These are phyloP conservation scores for Mycena olivaceomarginata DNA, from an alignment of 768 basidiomycete genomes.

Conservation along the genomic window DNA sequence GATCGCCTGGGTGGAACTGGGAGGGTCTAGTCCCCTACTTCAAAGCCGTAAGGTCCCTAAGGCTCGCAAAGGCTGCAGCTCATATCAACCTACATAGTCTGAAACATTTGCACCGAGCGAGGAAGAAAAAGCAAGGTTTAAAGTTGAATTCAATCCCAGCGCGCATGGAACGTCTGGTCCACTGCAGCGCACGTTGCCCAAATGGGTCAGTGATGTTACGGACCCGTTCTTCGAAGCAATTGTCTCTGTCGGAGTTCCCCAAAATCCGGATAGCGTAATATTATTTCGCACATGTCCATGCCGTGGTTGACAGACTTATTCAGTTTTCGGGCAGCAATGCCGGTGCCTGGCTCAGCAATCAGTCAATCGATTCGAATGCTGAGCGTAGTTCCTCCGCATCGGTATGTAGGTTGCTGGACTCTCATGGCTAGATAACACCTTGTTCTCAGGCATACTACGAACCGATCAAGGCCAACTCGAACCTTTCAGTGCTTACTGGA, in stretches of 20 bases:
- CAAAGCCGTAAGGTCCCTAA: conserved; percentile 26
- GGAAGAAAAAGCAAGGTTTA: conserved; percentile 10
- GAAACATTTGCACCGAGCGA: conserved; percentile 24
- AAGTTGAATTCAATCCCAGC: conserved; percentile 23
- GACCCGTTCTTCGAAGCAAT: conserved; percentile 17
- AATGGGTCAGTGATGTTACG: conserved; percentile 34
- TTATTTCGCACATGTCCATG: too few relatives aligned
- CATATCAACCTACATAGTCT: conserved; percentile 19
- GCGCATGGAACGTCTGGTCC: conserved; percentile 39
- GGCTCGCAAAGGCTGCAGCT: neutral
- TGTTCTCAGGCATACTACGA: conserved; percentile 69
- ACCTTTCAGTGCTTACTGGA: conserved; percentile 49
- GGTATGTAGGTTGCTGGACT: neutral
- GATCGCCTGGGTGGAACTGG: conserved; percentile 47
- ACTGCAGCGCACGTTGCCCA: conserved; percentile 36
- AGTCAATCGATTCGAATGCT: conserved; percentile 3
- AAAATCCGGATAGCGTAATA: conserved; percentile 24
- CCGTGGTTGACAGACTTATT: neutral
- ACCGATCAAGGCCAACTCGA: conserved; percentile 63
- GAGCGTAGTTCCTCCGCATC: conserved; percentile 25
- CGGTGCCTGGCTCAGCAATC: conserved; percentile 42
- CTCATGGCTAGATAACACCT: neutral
- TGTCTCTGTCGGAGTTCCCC: conserved; percentile 25
- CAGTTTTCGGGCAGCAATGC: conserved; percentile 45
- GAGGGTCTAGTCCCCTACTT: conserved; percentile 43